Evolutionary conservation across 2,329 filamentous ascomycete species (phyloP), one percentile per base, ranked within the genome.

Genomic region (Colletotrichum somersetense): DNA sequence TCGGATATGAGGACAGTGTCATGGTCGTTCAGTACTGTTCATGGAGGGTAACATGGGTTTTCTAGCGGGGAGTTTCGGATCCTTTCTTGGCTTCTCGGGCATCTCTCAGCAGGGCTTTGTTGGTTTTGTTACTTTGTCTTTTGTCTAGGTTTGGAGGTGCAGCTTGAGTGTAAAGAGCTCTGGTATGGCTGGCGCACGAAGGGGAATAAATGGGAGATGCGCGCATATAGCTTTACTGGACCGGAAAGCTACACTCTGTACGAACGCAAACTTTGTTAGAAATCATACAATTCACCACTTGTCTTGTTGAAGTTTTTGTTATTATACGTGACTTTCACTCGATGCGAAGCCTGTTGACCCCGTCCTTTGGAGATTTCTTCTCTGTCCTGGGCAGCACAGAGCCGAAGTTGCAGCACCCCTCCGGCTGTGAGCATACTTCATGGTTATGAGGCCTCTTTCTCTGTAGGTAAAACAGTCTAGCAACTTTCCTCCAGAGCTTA

Each of bases 51-150:
- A 10, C 20, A 26, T 23, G 23, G 18, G 26, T 8, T 18, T 52
- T 56, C 33, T 20, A 63, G 61, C 61, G 35, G 46, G 61, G 61
- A 52, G 61, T 63, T 62, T n/a, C 38, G 16, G 48, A 48, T 53
- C 10, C 23, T 52, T 35, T 18, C 33, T 63, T 42, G 61, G 23
- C 35, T 42, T 63, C 44, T 30, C 6, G 23, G 35, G 48, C 35
- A 63, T 53, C 23, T 8, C 42, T 30, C 38, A 18, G 16, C 6
- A 23, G 42, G 48, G 46, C 23, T 26, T 53, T 42, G 46, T 63
- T 42, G 16, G 44, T 48, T 40, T 52, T 30, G n/a, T 26, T 35
- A 16, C 33, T 40, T 40, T 20, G n/a, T 33, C 30, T 40, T 30
- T 46, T 42, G 48, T 53, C 12, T 14, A 42, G 61, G 48, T 16